Evolutionary conservation across 2,329 filamentous ascomycete genomes (phyloP).

Genomic region (Orbilia ellipsospora): DNA sequence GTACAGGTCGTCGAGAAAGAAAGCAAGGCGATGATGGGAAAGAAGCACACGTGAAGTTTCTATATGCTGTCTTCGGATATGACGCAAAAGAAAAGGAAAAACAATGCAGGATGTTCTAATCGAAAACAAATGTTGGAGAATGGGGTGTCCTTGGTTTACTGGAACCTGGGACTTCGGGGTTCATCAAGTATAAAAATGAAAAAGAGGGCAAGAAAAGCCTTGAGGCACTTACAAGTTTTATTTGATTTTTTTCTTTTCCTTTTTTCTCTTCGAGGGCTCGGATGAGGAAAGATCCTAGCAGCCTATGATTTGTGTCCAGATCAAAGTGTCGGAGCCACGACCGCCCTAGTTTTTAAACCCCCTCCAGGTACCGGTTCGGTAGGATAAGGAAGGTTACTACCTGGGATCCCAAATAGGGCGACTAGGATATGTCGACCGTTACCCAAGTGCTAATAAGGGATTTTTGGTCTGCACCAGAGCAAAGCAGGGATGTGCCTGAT

Average conservation of each 20-base stretch:
- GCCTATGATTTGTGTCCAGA: slow-evolving; percentile 50
- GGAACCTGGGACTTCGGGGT: slow-evolving; percentile 48
- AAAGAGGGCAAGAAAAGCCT: slow-evolving; percentile 54
- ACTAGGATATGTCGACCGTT: slow-evolving; percentile 48
- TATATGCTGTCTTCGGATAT: slow-evolving; percentile 53
- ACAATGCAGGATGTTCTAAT: slow-evolving; percentile 53
- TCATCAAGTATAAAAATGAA: slow-evolving; percentile 55
- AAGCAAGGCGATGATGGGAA: slow-evolving; percentile 27
- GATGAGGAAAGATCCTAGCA: slow-evolving; percentile 54
- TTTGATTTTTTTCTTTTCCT: slow-evolving; percentile 47
- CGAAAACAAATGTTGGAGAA: slow-evolving; percentile 48
- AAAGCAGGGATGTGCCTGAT: slow-evolving; percentile 55
- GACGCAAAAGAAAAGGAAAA: slow-evolving; percentile 52
- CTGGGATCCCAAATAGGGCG: slow-evolving; percentile 55
- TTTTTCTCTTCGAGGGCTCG: slow-evolving; percentile 50
- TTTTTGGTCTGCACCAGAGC: slow-evolving; percentile 47
- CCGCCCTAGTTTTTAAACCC: slow-evolving; percentile 51
- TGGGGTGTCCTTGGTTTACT: slow-evolving; percentile 49
- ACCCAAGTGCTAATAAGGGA: slow-evolving; percentile 55
- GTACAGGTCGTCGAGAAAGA: slow-evolving; percentile 38
- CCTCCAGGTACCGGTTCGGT: slow-evolving; percentile 54
- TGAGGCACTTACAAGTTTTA: slow-evolving; percentile 53
- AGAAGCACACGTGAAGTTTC: slow-evolving; percentile 44
- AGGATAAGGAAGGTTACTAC: slow-evolving; percentile 55
- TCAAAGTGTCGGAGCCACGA: slow-evolving; percentile 55